A percentile compares a stretch with the other conserved stretches of the same genome.
These are phyloP conservation scores for Fraxinus cuspidata DNA, from an alignment of 257 asterid genomes.

Conservation along the genomic window DNA sequence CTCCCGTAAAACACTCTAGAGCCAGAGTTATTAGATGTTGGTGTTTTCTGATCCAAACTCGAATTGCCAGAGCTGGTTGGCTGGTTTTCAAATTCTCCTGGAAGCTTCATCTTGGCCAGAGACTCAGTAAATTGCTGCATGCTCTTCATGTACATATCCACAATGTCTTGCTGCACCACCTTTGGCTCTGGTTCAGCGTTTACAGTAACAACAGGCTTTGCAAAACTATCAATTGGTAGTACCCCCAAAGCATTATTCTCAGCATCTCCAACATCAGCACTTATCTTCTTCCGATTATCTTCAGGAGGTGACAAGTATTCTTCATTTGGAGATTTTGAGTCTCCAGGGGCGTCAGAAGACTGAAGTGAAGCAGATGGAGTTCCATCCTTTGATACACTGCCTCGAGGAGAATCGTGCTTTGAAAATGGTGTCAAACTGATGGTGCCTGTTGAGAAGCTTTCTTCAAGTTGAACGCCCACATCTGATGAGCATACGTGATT, in stretches of 20 bases:
- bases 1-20: slow-evolving; percentile 93
- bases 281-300: slow-evolving; percentile 43
- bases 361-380: slow-evolving; percentile 47
- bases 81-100: slow-evolving; percentile 69
- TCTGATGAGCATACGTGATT: slow-evolving; percentile 50
- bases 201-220: slow-evolving; percentile 58
- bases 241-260: slow-evolving; percentile 44
- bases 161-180: slow-evolving; percentile 93
- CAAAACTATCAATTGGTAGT: slow-evolving; percentile 25
- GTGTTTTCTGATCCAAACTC: slow-evolving; percentile 68
- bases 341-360: slow-evolving; percentile 54
- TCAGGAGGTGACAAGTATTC: slow-evolving; percentile 49
- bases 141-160: slow-evolving; percentile 98
- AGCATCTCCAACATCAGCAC: slow-evolving; percentile 34
- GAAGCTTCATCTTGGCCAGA: slow-evolving; percentile 93
- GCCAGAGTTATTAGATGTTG: slow-evolving; percentile 69
- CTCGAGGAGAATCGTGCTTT: slow-evolving; percentile 59
- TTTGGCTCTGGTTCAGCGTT: slow-evolving; percentile 58
- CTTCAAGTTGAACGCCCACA: slow-evolving; percentile 41
- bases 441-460: slow-evolving; percentile 39
- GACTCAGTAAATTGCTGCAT: slow-evolving; percentile 98
- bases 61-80: slow-evolving; percentile 77
- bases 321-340: slow-evolving; percentile 41
- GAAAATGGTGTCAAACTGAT: slow-evolving; percentile 29
- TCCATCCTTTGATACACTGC: slow-evolving; percentile 57